Base-by-base conservation (phyloP, 2,329 filamentous ascomycete genomes). In the Calonectria naviculata region DNA sequence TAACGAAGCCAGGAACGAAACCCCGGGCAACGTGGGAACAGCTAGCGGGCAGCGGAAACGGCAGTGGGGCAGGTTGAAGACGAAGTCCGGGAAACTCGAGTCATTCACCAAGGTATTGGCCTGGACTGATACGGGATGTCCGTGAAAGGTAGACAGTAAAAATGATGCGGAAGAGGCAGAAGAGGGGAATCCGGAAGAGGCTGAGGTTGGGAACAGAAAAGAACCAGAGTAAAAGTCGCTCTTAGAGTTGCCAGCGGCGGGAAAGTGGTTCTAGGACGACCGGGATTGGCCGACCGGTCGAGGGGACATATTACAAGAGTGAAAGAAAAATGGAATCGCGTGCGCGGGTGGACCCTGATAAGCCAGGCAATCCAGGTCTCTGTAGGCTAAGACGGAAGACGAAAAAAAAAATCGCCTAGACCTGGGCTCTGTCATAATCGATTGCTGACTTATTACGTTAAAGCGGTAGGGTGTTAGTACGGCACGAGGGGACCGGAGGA, bases 211-310 rank as follows among this genome's bases (percentile, higher is more conserved):
- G 65, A 65, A 31, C 12, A 46, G 34, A 34, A 61, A 58, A 68
- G 5, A 56, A 44, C n/a, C 66, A 62, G 65, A 47, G 56, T 67
- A 75, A 78, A 77, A 70, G 68, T 74, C 74, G 75, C 76, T 73
- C 42, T 63, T 42, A 68, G 54, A 68, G 65, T 65, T 61, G 36
- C 42, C 38, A 62, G 54, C 73, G 66, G 71, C 68, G 74, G 75
- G 74, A 69, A 75, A 78, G 76, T 67, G 74, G 76, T 71, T 61
- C 56, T 70, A 62, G 58, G 71, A 49, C 68, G 70, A 70, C 71
- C 60, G 71, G 71, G 75, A 78, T 78, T 78, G 77, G 77, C 64
- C 65, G 64, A 67, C 70, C 77, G 77, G 77, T 67, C 72, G 77
- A 78, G 74, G 71, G 76, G 54, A 42, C 46, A 66, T 26, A 49